Evolutionary conservation across 257 asterid genomes (phyloP), one percentile per base, ranked within the genome.

Genomic region (Ballota nigra): DNA sequence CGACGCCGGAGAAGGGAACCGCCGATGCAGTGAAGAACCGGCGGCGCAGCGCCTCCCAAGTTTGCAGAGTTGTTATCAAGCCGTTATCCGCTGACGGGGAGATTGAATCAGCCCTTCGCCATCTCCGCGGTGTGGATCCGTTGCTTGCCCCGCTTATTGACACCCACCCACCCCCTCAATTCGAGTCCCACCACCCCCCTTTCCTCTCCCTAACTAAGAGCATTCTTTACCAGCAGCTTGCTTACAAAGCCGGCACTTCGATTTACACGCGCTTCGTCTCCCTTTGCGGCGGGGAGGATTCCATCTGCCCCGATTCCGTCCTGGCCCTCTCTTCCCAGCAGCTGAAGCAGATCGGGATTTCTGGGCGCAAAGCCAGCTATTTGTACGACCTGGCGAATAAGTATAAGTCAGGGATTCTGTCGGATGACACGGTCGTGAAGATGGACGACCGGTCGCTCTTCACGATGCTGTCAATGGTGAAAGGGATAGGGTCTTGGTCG

Each of bases 401-500:
- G 78, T 94, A 87, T 63, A 84, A 83, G 64, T 82, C 86, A 0
- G 98, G 97, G 79, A 91, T 91, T 63, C 67, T 94, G 56, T 91
- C 96, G 0, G 98, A 94, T 72, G 96, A 91, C 0, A 70, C 80
- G 1, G 89, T 94, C 20, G 95, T 94, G 62, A 89, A 86, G 75
- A 91, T 94, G 98, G 98, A 94, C 41, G 98, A 94, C 59, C 88
- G 87, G 80, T 87, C 96, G 10, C 73, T 94, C 80, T 91, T 89
- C 79, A 86, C 96, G 0, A 91, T 91, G 97, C 92, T 94, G n/a
- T 86, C 96, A 0, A 94, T 91, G 97, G 98, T 94, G 74, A 94
- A 94, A 77, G 98, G 98, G 36, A 94, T 94, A 45, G 98, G 98
- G 22, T 85, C 97, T 0, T 94, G 98, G 98, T 91, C 97, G 6